Base-by-base conservation (phyloP, 2,329 filamentous ascomycete species). In the Aspergillus sergii region DNA sequence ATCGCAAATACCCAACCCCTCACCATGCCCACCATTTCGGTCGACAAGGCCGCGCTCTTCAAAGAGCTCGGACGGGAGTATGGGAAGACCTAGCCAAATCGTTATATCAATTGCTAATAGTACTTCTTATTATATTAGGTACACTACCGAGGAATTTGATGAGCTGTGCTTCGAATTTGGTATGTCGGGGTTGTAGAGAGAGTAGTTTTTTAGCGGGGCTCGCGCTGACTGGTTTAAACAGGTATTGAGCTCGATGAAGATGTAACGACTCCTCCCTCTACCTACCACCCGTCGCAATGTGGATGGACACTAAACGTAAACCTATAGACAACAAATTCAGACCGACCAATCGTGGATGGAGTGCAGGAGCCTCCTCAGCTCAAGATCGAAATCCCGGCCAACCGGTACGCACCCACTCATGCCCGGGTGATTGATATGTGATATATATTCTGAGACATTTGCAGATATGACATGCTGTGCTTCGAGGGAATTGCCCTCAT, bases 91-190 rank as follows among this genome's bases (percentile, higher is more conserved):
- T 46, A 43, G 3, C 7, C n/a, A 34, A 10, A 26, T 2, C 14
- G 14, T 50, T 14, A 23, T 39, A 14, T 23, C 19, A 79, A 34
- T 46, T 12, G 43, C 69, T 62, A 57, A 66, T 28, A 9, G 10
- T 55, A 23, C 59, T 39, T 61, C 26, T 60, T 56, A 50, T 48
- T 14, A 30, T 28, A 36, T 46, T 64, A 94, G 91, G 70, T 94
- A 92, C 80, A 97, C 94, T 60, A 95, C 92, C 68, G 88, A 96
- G 73, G 92, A 96, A 75, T 99, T 99, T 76, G 95, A 99, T 80
- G 91, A 96, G 76, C 85, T 99, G 71, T 98, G 95, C 81, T 99
- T 99, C 86, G 94, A 99, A 75, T 99, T 97, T 76, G 94, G 94
- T 82, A 78, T 68, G 79, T 76, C 59, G 63, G 32, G 60, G 57